Conservation (phyloP, 1,139 yeast genomes). For the Oligophagozyma castellii region DNA sequence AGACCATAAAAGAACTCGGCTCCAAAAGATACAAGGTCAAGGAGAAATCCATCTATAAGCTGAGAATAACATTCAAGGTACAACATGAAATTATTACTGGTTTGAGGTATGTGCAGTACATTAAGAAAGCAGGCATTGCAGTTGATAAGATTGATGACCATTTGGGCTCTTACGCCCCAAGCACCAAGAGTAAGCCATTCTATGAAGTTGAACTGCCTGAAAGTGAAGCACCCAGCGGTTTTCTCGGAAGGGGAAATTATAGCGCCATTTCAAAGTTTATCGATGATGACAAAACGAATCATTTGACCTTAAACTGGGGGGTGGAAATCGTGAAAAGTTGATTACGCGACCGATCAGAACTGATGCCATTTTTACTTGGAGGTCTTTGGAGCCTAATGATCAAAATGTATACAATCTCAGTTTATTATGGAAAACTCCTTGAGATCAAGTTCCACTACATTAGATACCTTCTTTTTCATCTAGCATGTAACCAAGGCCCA, state of each 20-base stretch:
- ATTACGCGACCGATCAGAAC: too few relatives aligned
- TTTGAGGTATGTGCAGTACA: conserved; percentile 68
- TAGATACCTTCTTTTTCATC: too few relatives aligned
- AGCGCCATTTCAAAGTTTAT: conserved; percentile 70
- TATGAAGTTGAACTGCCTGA: conserved; percentile 70
- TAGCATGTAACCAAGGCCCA: too few relatives aligned
- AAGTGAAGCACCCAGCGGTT: conserved; percentile 86
- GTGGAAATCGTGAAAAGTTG: conserved; percentile 56
- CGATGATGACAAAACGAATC: conserved; percentile 74
- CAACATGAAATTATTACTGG: conserved; percentile 92
- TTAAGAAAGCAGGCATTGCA: conserved; percentile 77
- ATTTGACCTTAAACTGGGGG: conserved; percentile 73
- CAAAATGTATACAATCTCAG: too few relatives aligned
- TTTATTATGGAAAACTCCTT: too few relatives aligned
- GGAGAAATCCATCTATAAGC: conserved; percentile 63
- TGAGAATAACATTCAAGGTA: conserved; percentile 65
- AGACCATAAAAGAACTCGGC: conserved; percentile 34
- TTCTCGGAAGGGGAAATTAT: conserved; percentile 78
- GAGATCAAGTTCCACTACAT: too few relatives aligned
- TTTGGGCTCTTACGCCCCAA: conserved; percentile 83
- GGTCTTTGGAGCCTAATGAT: too few relatives aligned
- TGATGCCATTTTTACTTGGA: too few relatives aligned
- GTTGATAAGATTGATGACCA: conserved; percentile 83
- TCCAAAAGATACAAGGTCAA: conserved; percentile 40
- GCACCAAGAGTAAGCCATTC: conserved; percentile 66